Conservation (phyloP, 2,329 filamentous ascomycete genomes). For the Fusarium sacchari region DNA sequence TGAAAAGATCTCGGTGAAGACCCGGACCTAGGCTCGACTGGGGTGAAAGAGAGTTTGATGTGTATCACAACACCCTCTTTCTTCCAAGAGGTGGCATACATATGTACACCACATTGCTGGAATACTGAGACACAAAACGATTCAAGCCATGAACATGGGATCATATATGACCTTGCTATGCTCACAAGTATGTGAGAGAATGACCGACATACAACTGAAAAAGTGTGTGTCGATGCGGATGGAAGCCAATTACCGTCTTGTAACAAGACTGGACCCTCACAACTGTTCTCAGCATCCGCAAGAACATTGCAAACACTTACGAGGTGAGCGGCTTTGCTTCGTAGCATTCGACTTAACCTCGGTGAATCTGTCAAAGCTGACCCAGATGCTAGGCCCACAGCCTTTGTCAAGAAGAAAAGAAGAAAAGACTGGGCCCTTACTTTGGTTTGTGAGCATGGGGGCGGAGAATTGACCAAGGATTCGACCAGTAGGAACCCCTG, state of each 20-base stretch:
- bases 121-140: conserved; percentile 1
- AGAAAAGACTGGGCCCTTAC: conserved; percentile 22
- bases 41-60: conserved; percentile 10
- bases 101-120: background rate
- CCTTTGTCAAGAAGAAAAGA: conserved; percentile 18
- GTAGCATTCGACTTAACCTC: conserved; percentile 35
- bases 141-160: conserved; percentile 24
- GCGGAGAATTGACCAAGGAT: conserved; percentile 18
- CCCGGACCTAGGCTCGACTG: conserved; percentile 20
- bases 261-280: background rate
- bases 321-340: background rate
- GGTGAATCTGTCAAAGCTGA: conserved; percentile 35
- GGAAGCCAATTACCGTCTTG: conserved; percentile 1
- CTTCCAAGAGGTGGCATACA: background rate
- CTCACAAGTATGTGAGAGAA: conserved; percentile 14
- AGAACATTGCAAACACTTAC: background rate
- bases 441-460: conserved; percentile 21
- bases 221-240: conserved; percentile 9
- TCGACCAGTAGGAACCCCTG: conserved; percentile 23
- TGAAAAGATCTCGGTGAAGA: conserved; percentile 40
- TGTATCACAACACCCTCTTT: conserved; percentile 16
- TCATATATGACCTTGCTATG: conserved; percentile 28
- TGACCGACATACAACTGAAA: conserved; percentile 6
- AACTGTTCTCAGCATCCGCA: background rate
- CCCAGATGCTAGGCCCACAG: conserved; percentile 8